Evolutionary conservation across 1,139 yeast species (phyloP).

Genomic region (Sugiyamaella paludigena): DNA sequence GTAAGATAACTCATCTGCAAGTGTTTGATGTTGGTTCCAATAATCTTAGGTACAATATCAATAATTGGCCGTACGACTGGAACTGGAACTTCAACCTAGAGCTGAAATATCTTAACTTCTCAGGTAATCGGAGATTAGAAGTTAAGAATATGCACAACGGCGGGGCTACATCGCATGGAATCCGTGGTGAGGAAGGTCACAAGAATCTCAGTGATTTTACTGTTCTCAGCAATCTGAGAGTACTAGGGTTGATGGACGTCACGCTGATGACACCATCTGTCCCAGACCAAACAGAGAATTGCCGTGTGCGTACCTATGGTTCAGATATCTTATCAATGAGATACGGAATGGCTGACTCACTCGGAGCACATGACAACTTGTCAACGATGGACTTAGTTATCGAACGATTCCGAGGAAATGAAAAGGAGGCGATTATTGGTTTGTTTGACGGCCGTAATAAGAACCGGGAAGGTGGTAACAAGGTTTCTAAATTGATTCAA

Average conservation of each 20-base stretch:
- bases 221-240: constrained; percentile 64
- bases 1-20: constrained; percentile 60
- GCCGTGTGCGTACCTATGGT: constrained; percentile 91
- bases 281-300: constrained; percentile 82
- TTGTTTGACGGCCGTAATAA: constrained; percentile 73
- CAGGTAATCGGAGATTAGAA: constrained; percentile 90
- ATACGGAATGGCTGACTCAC: constrained; percentile 87
- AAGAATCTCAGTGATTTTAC: constrained; percentile 71
- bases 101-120: constrained; percentile 76
- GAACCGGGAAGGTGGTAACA: constrained; percentile 41
- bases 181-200: constrained; percentile 35
- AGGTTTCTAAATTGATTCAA: constrained; percentile 75
- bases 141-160: constrained; percentile 62
- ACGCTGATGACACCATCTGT: constrained; percentile 79
- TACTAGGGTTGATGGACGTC: constrained; percentile 90
- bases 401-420: constrained; percentile 84
- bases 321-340: constrained; percentile 74
- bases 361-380: constrained; percentile 67
- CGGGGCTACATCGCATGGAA: constrained; percentile 28
- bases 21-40: constrained; percentile 91
- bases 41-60: constrained; percentile 83
- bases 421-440: constrained; percentile 68
- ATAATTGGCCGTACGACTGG: constrained; percentile 97
- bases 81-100: constrained; percentile 88
- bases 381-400: constrained; percentile 81